Base-by-base conservation (phyloP, 257 asterid genomes). In the Solanum ahanhuiri region DNA sequence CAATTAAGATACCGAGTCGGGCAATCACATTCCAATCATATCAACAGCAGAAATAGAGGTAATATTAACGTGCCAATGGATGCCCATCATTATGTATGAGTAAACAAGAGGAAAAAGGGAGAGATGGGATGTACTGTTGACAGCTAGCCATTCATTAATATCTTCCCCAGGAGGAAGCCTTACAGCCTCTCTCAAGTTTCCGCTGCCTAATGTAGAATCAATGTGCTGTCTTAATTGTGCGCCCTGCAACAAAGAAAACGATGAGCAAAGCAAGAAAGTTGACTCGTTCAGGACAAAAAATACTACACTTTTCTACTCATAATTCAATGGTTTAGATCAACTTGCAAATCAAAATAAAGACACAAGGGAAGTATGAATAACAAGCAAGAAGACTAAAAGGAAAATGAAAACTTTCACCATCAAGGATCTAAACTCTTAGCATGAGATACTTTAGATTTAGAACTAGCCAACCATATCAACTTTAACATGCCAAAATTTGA, bases 141-240 rank as follows among this genome's bases (percentile, higher is more conserved):
- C 98, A 72, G 98, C 98, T 28, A 96, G 98, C 98, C 98, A 96
- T 88, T 96, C 98, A 60, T 96, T 92, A 79, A 94, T 90, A 91
- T 96, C 98, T 86, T 96, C 98, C 58, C 98, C 98, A 4, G 98
- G 98, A 48, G 98, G 98, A 73, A 96, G 93, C 88, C 97, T 91
- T 87, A 96, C 98, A 51, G 98, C 98, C 90, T 96, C 98, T 91
- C 98, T 94, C 90, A 96, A 91, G 91, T 94, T 96, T 71, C 98
- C 98, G 58, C 98, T 94, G 58, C 98, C 98, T 87, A 96, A 90
- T 85, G 98, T 96, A 31, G 98, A 94, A 90, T 96, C 98, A 67
- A 96, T 96, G 87, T 96, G 98, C 88, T 96, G 88, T 88, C 98
- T 91, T 30, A 96, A 92, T 83, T 96, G 98, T 81, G 98, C 98